These are phyloP conservation scores for Pythium brachiatum DNA, from an alignment of 352 stramenopile genomes.

Conservation along the genomic window DNA sequence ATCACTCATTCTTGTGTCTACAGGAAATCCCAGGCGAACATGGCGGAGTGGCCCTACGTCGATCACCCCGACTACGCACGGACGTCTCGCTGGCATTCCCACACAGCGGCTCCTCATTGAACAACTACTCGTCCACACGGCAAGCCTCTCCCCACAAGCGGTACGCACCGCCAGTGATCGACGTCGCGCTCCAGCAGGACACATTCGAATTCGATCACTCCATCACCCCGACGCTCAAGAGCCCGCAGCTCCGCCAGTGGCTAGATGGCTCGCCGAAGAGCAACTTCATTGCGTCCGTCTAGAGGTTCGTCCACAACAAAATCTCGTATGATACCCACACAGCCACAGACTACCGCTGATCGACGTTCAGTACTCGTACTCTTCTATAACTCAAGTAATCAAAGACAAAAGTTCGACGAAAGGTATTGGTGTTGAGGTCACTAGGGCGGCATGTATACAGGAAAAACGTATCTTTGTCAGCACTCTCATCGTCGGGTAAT, in stretches of 20 bases:
- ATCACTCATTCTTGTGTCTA: not conserved
- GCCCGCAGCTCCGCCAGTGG: slow-evolving; percentile 79
- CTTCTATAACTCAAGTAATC: not conserved
- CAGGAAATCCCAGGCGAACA: slow-evolving; percentile 74
- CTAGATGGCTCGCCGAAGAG: slow-evolving; percentile 79
- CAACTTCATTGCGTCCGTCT: slow-evolving; percentile 75
- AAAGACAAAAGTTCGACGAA: not conserved
- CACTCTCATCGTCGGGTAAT: not conserved
- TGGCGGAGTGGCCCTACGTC: slow-evolving; percentile 51
- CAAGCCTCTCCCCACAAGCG: slow-evolving; percentile 73
- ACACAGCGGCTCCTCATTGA: slow-evolving; percentile 36
- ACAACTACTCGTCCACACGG: slow-evolving; percentile 40
- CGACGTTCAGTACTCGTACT: not conserved
- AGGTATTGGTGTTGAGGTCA: not conserved
- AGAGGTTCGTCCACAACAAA: slow-evolving; percentile 14
- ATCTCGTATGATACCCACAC: not conserved
- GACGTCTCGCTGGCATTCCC: slow-evolving; percentile 86
- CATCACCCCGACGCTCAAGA: slow-evolving; percentile 86
- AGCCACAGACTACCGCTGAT: not conserved
- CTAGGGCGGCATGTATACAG: not conserved
- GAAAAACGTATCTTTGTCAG: too few relatives aligned
- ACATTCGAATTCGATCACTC: slow-evolving; percentile 86
- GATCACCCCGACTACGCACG: slow-evolving; percentile 74
- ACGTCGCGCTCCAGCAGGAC: slow-evolving; percentile 77
- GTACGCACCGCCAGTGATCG: slow-evolving; percentile 67